Evolutionary conservation across 768 basidiomycete species (phyloP), one percentile per base, ranked within the genome.

Genomic region (Collybia sp.): DNA sequence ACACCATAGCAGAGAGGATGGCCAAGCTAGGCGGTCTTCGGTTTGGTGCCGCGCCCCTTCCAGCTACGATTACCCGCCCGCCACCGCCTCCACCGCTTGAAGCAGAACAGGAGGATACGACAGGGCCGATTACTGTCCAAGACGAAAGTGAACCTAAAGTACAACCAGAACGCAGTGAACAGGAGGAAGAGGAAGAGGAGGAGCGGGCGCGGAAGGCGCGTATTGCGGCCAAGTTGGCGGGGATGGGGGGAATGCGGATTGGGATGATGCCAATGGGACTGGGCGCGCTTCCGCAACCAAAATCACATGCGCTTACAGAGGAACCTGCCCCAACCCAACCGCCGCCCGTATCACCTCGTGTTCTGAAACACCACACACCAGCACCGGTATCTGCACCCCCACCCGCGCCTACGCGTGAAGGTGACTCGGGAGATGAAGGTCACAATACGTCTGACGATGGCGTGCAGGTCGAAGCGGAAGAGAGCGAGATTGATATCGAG

Each of bases 1-100:
- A 73, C 25, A 87, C 87, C 1, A 88, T 96, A 32, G 91, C 93
- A 1, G 92, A 95, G 47, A 77, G 93, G n/a, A 94, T 96, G 93
- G 93, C 93, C 1, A 90, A 83, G 57, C 71, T 96, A 0, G 91
- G 93, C 12, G 90, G 88, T 2, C 83, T 95, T 58, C 80, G 77
- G 50, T 86, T 93, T 52, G 90, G 90, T 1, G 81, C 76, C 37
- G 85, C 85, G 12, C 79, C 82, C n/a, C 38, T 61, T 38, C 64
- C 67, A 36, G 44, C 53, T 9, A 69, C 73, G 13, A 58, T 61
- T 45, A 54, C 53, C 46, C 65, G 62, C 35, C 70, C 70, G 1
- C 61, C 69, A 13, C 64, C 67, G 4, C 69, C 69, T 1, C 53
- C 63, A 0, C 62, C 64, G 0, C 73, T 42, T 37, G 34, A 56